Conservation (phyloP, 441 rosid genomes). For the Bocquillonia castaneifolia region DNA sequence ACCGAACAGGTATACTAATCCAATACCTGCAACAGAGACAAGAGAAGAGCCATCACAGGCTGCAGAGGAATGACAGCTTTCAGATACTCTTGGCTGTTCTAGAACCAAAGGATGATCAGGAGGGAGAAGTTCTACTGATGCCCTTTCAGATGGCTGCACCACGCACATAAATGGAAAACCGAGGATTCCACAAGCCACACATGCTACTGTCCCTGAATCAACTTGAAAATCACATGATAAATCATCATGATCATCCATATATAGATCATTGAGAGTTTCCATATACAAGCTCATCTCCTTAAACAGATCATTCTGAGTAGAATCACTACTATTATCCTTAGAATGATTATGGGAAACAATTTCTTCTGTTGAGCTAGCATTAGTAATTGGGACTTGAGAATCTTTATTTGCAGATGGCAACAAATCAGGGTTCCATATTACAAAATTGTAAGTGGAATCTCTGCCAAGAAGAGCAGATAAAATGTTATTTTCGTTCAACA, state of each 20-base stretch:
- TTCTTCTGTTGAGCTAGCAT: conserved; percentile 36
- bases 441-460: conserved; percentile 43
- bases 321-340: conserved; percentile 32
- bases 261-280: conserved; percentile 69
- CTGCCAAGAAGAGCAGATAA: conserved; percentile 54
- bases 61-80: conserved; percentile 15
- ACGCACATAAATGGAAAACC: conserved; percentile 98
- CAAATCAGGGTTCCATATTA: conserved; percentile 79
- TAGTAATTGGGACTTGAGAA: conserved; percentile 35
- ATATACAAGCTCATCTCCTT: conserved; percentile 83
- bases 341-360: conserved; percentile 33
- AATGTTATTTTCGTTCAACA: conserved; percentile 62
- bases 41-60: conserved; percentile 19
- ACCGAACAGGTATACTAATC: not conserved
- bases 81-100: conserved; percentile 22
- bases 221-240: conserved; percentile 83
- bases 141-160: conserved; percentile 64
- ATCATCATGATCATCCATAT: conserved; percentile 58
- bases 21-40: conserved; percentile 40
- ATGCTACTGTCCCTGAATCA: conserved; percentile 78
- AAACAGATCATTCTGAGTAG: conserved; percentile 42
- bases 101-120: conserved; percentile 27
- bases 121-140: conserved; percentile 36
- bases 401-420: conserved; percentile 59
- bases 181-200: conserved; percentile 97